A percentile compares a stretch with the other conserved stretches of the same genome.
Evolutionary conservation across 179 eudicot species (phyloP).

Genomic region (Silene coronaria): DNA sequence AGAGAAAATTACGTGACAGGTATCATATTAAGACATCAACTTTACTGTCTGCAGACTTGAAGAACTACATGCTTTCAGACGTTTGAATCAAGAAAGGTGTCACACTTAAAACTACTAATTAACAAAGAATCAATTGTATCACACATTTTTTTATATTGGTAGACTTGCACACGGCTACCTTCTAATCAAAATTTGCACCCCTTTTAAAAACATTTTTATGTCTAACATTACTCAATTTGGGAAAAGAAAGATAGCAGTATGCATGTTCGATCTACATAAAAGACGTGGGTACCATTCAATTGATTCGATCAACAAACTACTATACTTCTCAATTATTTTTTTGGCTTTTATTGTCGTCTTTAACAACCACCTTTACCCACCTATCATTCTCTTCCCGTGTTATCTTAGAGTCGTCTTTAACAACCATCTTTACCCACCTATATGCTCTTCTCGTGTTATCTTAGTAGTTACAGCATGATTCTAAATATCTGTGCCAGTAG

Average conservation of each 20-base stretch:
- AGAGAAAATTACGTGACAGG: constrained; percentile 69
- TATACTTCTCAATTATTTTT: not conserved
- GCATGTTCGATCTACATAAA: not conserved
- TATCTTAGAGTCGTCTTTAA: too few species aligned
- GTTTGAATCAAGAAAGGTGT: not conserved
- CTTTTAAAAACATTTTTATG: not conserved
- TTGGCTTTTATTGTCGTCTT: not conserved
- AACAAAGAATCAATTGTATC: not conserved
- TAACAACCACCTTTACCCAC: not conserved
- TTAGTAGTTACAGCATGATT: too few species aligned
- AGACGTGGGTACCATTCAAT: not conserved
- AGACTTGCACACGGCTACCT: not conserved
- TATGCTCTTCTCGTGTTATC: too few species aligned
- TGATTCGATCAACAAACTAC: not conserved
- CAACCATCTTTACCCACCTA: too few species aligned
- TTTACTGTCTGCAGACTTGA: not conserved
- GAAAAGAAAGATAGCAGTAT: not conserved
- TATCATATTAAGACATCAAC: constrained; percentile 24
- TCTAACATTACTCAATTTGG: too few species aligned
- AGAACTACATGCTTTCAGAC: not conserved
- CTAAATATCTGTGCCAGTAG: too few species aligned
- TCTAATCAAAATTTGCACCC: not conserved
- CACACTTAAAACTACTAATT: not conserved
- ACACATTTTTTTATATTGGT: too few species aligned
- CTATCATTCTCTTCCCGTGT: not conserved